Percentiles rank a stretch among this genome's conserved stretches.
Evolutionary conservation across 73 alveolate species (phyloP).

Genomic region (Tetrahymena malaccensis): DNA sequence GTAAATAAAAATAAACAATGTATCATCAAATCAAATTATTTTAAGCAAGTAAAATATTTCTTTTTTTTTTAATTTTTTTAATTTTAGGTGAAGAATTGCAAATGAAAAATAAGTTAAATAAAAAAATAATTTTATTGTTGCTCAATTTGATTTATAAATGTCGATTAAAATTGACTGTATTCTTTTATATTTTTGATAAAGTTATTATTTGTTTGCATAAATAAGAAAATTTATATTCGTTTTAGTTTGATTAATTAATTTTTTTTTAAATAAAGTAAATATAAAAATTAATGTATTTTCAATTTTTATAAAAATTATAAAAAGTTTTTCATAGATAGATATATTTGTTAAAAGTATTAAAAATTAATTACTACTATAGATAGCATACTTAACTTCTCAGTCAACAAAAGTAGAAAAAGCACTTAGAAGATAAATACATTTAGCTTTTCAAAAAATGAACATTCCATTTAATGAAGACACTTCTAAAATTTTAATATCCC

Average conservation of each 20-base stretch:
- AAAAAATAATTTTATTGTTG: background rate
- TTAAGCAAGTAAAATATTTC: too few species aligned
- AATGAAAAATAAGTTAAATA: too few species aligned
- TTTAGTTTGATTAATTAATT: background rate
- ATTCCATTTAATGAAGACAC: background rate
- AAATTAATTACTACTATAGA: background rate
- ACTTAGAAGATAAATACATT: background rate
- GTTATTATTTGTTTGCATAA: too few species aligned
- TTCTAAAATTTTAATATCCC: background rate
- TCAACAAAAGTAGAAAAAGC: background rate
- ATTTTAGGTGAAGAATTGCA: too few species aligned
- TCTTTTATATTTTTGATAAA: too few species aligned
- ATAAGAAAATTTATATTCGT: background rate
- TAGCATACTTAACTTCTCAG: background rate
- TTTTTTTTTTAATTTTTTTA: too few species aligned
- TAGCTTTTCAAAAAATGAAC: background rate
- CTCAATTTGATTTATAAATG: background rate
- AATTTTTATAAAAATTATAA: too few species aligned
- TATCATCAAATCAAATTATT: too few species aligned
- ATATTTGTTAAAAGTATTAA: background rate
- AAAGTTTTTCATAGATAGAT: background rate
- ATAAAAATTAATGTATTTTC: background rate
- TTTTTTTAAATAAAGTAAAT: background rate
- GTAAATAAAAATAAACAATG: too few species aligned
- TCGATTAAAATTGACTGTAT: too few species aligned